Evolutionary conservation across 768 basidiomycete species (phyloP), one percentile per base, ranked within the genome.

Genomic region (Kwoniella heveanensis): DNA sequence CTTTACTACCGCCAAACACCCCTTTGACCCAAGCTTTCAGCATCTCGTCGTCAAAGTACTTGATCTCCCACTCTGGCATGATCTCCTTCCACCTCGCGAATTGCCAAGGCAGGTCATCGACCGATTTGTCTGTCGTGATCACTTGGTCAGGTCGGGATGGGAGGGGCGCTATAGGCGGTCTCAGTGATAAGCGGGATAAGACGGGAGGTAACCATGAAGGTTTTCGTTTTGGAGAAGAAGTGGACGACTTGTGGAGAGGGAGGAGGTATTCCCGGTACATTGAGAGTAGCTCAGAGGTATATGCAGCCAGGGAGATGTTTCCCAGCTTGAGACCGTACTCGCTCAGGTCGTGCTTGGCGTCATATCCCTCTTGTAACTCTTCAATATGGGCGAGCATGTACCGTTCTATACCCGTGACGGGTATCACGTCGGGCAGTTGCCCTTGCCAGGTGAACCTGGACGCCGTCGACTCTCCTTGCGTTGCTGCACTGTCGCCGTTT

Each of bases 31-130:
- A 75, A 22, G 37, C 54, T 46, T 72, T 66, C 53, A 75, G 50
- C 48, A 51, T 54, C 22, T 22, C 48, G 52, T 75, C 73, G 27
- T 72, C 68, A 39, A 72, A 72, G 26, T 68, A 70, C 54, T 66
- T 66, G 32, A 75, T 65, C 32, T 70, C 62, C 68, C 68, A 75
- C 30, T 68, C 68, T 17, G 70, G 70, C 65, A 70, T 70, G 37
- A 75, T 56, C 54, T 72, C 67, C 32, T 65, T 60, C 73, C 73
- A 75, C 48, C 68, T 55, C 10, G 25, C 57, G 44, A 75, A 75
- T 49, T 72, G 65, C 30, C 30, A 59, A 9, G 73, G 73, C 21
- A 73, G 32, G 25, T 68, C 46, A 37, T 64, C 66, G 22, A 59
- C 29, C 15, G 56, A 59, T 50, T 72, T 70, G 26, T 75, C 73